Evolutionary conservation across 2,329 filamentous ascomycete genomes (phyloP), one percentile per base, ranked within the genome.

Genomic region (Fusarium torreyae): DNA sequence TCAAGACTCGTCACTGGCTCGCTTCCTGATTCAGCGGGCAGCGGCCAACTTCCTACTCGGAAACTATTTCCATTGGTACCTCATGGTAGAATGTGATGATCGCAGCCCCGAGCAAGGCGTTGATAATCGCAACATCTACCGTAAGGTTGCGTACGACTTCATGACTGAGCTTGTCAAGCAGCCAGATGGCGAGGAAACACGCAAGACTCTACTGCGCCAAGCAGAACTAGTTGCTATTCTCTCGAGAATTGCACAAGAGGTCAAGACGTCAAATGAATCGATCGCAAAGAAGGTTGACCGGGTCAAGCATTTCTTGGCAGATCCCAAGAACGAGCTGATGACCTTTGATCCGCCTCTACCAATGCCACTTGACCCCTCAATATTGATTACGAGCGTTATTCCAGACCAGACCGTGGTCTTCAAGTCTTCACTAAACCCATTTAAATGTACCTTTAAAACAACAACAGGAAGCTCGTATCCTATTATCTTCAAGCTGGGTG

Each of bases 1-100:
- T 0, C 86, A 89, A 46, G 92, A 96, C 73, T 97, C 94, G 0
- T 97, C 94, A 0, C 84, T 99, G 7, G 95, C 94, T 4, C 89
- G 88, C 24, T 99, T 99, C 76, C 85, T 99, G 5, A 96, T 99
- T 57, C 89, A 92, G 2, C 89, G 96, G 36, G 97, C 96, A 5
- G 92, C 93, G 15, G 89, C 91, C 66, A 98, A 97, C 76, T 93
- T 98, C 75, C 91, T 92, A 63, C 86, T 99, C 2, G 96, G 95
- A 31, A 99, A 97, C 77, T 97, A 97, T 80, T 89, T 99, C 55
- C 93, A 98, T 78, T 99, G 96, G 96, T 99, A 98, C 79, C 86
- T 99, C 4, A 98, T 98, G 90, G 96, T 99, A 2, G 97, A 99
- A 81, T 97, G 94, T 72, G 94, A 97, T 72, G 95, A 98, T 77